Percentiles rank a stretch among this genome's conserved stretches.
phyloP scores from a whole-genome alignment of 441 rosid genomes.

The Aquilaria agallochum region DNA sequence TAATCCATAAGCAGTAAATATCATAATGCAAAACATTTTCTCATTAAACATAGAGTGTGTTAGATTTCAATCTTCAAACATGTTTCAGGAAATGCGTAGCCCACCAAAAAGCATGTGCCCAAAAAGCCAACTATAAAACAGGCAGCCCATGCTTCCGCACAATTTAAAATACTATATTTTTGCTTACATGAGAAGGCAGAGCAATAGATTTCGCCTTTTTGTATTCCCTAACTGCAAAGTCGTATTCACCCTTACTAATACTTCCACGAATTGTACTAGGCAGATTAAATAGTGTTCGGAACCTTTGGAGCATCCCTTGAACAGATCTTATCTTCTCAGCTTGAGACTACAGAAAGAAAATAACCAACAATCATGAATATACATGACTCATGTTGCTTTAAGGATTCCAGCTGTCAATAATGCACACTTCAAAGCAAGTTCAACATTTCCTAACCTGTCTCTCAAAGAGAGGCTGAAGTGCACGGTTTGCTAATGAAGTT shows the following conservation, averaged over 20 bases:
- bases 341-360: slow-evolving; percentile 60
- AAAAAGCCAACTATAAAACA: too few relatives aligned
- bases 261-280: slow-evolving; percentile 91
- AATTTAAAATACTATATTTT: slow-evolving; percentile 10
- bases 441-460: slow-evolving; percentile 70
- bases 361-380: slow-evolving; percentile 16
- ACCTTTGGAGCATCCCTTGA: slow-evolving; percentile 99
- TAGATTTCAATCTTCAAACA: too few relatives aligned
- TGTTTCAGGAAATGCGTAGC: too few relatives aligned
- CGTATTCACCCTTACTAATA: slow-evolving; percentile 96
- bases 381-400: slow-evolving; percentile 8
- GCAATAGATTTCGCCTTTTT: slow-evolving; percentile 97
- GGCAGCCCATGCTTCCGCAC: not conserved
- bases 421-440: slow-evolving; percentile 17
- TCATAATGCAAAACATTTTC: too few relatives aligned
- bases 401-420: slow-evolving; percentile 5
- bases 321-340: slow-evolving; percentile 98
- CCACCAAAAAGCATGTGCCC: too few relatives aligned
- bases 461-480: slow-evolving; percentile 95
- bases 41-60: too few relatives aligned
- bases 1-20: too few relatives aligned
- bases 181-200: slow-evolving; percentile 91
- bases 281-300: slow-evolving; percentile 87
- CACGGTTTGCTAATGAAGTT: slow-evolving; percentile 73
- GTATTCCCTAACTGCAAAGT: slow-evolving; percentile 96